Percentiles rank a stretch among this genome's conserved stretches.
Conservation (phyloP, 2,329 filamentous ascomycete genomes). For the Trichoderma sp. region DNA sequence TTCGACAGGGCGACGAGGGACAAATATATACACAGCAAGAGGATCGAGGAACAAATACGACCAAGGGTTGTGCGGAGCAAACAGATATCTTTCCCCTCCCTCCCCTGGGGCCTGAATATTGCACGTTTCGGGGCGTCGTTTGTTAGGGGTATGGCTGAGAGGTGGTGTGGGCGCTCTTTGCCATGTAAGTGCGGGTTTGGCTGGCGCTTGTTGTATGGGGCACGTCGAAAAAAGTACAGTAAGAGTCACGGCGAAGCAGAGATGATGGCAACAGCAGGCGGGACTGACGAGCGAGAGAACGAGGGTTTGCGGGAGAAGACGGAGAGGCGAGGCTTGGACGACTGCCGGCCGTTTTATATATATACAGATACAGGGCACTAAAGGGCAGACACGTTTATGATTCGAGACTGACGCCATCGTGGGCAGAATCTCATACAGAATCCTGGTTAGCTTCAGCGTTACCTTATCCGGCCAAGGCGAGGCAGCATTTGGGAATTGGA, state of each 20-base stretch:
- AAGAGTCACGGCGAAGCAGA: conserved; percentile 6
- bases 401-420: conserved; percentile 27
- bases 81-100: neutral
- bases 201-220: conserved; percentile 25
- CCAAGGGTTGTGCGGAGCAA: conserved; percentile 4
- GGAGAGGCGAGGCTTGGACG: neutral
- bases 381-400: conserved; percentile 8
- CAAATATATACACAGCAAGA: neutral
- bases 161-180: conserved; percentile 23
- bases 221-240: conserved; percentile 16
- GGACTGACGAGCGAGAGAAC: neutral
- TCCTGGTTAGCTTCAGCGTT: neutral
- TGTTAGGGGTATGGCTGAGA: conserved; percentile 15
- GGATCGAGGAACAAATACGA: neutral
- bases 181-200: conserved; percentile 21
- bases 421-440: neutral
- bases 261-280: neutral
- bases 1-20: neutral
- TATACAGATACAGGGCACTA: conserved; percentile 16
- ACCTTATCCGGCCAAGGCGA: neutral
- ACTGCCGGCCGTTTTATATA: conserved; percentile 1
- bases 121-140: conserved; percentile 23
- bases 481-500: conserved; percentile 1
- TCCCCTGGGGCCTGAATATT: conserved; percentile 17
- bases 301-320: conserved; percentile 8